A percentile compares a stretch with the other conserved stretches of the same genome.
These are phyloP conservation scores for Metarhizium guizhouense DNA, from an alignment of 2,329 filamentous ascomycete species.

Conservation along the genomic window DNA sequence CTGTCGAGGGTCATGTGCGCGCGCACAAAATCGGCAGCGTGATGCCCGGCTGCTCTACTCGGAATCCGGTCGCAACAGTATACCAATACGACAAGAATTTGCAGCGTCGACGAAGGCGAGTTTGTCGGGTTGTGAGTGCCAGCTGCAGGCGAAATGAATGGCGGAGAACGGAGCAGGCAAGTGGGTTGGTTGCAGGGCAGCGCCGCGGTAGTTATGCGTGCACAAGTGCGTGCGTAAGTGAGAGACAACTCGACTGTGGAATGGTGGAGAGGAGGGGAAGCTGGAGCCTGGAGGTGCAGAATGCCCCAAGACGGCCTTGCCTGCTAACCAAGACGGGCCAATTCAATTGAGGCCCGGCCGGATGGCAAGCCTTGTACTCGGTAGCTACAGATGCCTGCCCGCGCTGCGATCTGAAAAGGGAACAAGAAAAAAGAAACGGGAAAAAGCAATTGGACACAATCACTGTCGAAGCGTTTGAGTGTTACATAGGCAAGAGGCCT, in stretches of 20 bases:
- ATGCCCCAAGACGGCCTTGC: conserved; percentile 1
- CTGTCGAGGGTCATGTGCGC: not conserved
- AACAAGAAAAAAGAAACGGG: not conserved
- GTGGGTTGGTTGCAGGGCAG: conserved; percentile 6
- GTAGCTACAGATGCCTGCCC: not conserved
- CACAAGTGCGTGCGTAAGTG: not conserved
- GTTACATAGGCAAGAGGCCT: not conserved
- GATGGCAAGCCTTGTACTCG: not conserved
- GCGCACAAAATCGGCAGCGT: not conserved
- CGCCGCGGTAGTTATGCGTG: conserved; percentile 2
- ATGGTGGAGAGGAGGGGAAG: not conserved
- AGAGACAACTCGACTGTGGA: not conserved
- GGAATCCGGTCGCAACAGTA: not conserved
- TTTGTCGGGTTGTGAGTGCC: not conserved
- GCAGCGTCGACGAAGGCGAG: not conserved
- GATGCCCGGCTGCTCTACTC: not conserved
- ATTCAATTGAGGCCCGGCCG: not conserved
- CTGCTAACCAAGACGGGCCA: not conserved
- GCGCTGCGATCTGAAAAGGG: not conserved
- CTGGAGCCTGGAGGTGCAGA: not conserved
- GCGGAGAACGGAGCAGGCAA: conserved; percentile 1
- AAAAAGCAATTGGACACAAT: not conserved
- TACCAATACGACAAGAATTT: not conserved
- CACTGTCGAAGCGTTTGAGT: not conserved
- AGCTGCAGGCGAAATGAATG: conserved; percentile 7